Evolutionary conservation across 192 early-diverging fungal species (phyloP).

Genomic region (Entomortierella beljakovae): DNA sequence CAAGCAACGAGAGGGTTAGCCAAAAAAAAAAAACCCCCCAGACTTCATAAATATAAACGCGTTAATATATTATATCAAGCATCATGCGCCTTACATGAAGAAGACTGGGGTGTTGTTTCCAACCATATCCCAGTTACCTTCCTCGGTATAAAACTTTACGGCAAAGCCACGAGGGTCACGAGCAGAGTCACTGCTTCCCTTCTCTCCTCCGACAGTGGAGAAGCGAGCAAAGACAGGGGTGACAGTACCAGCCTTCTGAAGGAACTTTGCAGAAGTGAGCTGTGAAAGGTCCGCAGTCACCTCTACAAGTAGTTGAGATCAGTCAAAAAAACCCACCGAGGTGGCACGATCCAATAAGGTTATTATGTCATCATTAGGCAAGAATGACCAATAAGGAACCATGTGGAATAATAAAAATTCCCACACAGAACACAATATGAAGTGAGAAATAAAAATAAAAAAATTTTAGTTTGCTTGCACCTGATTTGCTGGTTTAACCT

Average conservation of each 20-base stretch:
- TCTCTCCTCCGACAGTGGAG: conserved; percentile 83
- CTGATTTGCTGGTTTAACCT: not conserved
- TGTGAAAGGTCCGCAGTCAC: conserved; percentile 76
- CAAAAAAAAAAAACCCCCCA: not conserved
- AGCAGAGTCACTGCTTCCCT: conserved; percentile 79
- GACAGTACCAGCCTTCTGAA: conserved; percentile 76
- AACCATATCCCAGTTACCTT: conserved; percentile 90
- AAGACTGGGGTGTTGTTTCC: conserved; percentile 90
- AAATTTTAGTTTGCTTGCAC: no score
- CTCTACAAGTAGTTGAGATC: conserved; percentile 53
- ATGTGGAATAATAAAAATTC: not conserved
- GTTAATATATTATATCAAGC: not conserved
- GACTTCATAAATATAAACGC: not conserved
- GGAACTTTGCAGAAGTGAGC: conserved; percentile 79
- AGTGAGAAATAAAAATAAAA: not conserved
- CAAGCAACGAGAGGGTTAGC: not conserved
- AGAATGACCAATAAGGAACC: not conserved
- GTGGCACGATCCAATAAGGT: not conserved
- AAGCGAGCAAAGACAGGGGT: conserved; percentile 87
- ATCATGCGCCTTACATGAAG: conserved; percentile 64
- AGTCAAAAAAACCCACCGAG: not conserved
- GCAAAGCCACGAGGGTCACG: conserved; percentile 88
- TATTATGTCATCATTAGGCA: not conserved
- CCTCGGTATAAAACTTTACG: conserved; percentile 90
- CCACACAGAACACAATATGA: not conserved